A percentile compares a stretch with the other conserved stretches of the same genome.
These are phyloP conservation scores for Potentilla sterilis DNA, from an alignment of 306 rosid species.

Conservation along the genomic window DNA sequence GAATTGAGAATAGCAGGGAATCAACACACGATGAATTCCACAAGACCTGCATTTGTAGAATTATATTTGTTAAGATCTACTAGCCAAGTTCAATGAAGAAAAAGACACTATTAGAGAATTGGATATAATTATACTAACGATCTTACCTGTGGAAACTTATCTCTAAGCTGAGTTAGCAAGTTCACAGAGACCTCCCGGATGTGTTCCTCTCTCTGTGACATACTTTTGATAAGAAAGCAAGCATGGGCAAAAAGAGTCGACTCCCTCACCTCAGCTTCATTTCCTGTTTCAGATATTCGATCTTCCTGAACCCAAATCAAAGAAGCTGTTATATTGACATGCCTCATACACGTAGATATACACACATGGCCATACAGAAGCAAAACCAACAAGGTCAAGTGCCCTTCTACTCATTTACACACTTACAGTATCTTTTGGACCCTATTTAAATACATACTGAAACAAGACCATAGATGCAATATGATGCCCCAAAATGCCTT, in stretches of 20 bases:
- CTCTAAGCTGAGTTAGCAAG: conserved; percentile 84
- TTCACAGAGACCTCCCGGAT: conserved; percentile 77
- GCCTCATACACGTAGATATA: background rate
- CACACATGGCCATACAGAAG: background rate
- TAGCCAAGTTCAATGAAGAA: conserved; percentile 17
- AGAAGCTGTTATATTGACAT: conserved; percentile 22
- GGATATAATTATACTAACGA: background rate
- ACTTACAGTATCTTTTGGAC: background rate
- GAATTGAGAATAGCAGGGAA: conserved; percentile 79
- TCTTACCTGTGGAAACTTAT: conserved; percentile 88
- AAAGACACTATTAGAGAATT: background rate
- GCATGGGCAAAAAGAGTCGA: conserved; percentile 76
- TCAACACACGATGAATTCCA: conserved; percentile 93
- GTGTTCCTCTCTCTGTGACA: conserved; percentile 90
- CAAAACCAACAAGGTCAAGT: background rate
- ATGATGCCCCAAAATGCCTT: background rate
- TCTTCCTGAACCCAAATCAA: conserved; percentile 73
- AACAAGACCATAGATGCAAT: background rate
- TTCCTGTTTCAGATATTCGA: conserved; percentile 83
- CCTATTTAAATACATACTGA: background rate
- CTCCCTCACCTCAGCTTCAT: conserved; percentile 75
- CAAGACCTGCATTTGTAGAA: conserved; percentile 64
- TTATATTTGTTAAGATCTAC: conserved; percentile 25
- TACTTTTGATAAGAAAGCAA: conserved; percentile 73
- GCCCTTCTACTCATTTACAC: background rate